Percentiles rank a stretch among this genome's conserved stretches.
These are phyloP conservation scores for Leishmania amazonensis DNA, from an alignment of 208 protist species.

Conservation along the genomic window DNA sequence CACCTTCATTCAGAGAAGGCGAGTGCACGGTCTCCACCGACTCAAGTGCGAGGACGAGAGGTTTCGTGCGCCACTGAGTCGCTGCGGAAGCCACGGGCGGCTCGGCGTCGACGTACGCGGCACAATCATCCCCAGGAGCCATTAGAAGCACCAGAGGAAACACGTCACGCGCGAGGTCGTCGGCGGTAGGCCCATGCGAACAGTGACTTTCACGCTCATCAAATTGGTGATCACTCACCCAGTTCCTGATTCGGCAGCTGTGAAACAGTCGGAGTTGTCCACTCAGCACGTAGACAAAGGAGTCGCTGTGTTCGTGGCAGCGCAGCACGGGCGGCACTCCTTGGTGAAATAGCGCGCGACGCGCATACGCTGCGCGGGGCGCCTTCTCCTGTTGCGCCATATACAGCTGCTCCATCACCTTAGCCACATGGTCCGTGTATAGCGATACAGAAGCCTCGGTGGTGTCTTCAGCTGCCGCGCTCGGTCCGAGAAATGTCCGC, in stretches of 20 bases:
- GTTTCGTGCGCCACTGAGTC: constrained; percentile 15
- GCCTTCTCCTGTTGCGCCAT: constrained; percentile 23
- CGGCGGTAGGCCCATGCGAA: background rate
- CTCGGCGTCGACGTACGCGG: constrained; percentile 19
- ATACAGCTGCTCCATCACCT: constrained; percentile 22
- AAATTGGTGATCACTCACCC: background rate
- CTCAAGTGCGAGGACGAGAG: constrained; percentile 22
- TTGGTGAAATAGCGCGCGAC: constrained; percentile 43
- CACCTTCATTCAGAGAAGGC: background rate
- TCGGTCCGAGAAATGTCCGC: background rate
- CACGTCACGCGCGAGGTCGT: constrained; percentile 19
- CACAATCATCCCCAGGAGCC: constrained; percentile 19
- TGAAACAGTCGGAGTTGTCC: constrained; percentile 17
- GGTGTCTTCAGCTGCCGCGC: background rate
- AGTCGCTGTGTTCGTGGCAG: constrained; percentile 17
- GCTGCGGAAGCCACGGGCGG: constrained; percentile 10
- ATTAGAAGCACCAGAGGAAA: constrained; percentile 28
- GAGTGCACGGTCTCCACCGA: background rate
- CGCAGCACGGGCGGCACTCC: constrained; percentile 43
- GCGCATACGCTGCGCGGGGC: constrained; percentile 22
- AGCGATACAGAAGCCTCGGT: background rate
- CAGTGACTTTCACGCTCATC: background rate
- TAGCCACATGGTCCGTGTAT: background rate
- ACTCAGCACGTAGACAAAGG: constrained; percentile 18
- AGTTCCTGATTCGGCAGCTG: background rate